Evolutionary conservation across 2,329 filamentous ascomycete species (phyloP), one percentile per base, ranked within the genome.

Genomic region (Xylaria sp.): DNA sequence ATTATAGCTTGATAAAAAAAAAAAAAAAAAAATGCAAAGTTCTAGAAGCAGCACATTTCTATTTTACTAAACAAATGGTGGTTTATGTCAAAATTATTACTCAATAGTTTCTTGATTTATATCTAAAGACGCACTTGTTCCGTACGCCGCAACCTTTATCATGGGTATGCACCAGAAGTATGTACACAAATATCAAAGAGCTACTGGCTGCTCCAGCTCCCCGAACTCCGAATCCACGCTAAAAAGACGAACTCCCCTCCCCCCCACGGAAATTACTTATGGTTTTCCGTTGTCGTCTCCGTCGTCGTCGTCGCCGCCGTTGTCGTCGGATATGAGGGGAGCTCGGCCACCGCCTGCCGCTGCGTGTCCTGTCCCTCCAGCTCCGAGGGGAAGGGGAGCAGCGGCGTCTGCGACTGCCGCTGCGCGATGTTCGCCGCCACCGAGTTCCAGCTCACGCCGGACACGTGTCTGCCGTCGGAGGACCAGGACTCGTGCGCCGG

Each of bases 401-500:
- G 43, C 20, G 54, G 56, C 13, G 50, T 39, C 41, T 59, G 52
- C 4, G 50, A 46, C 0, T 52, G 56, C n/a, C 59, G 57, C 13
- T 43, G 34, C 21, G 41, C 41, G n/a, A 26, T 26, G 20, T 53
- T 49, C n/a, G 22, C 26, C 9, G 39, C 18, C 8, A 34, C 22
- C 1, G 49, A 17, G 26, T 38, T 54, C 59, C 56, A 61, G 9
- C 54, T 55, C 19, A 51, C 44, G 22, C 59, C 54, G 4, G 60
- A 63, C 18, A 52, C 29, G 21, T 61, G 58, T 13, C 56, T 50
- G 21, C 39, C 54, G 22, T 57, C 51, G 13, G 26, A 37, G 13
- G 48, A 51, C 51, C 53, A 61, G 6, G 51, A 37, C 7, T 56
- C 56, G 7, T 53, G 17, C 4, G 44, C 43, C 9, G 44, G 43